Base-by-base conservation (phyloP, 2,329 filamentous ascomycete species). In the Alternaria incomplexa region DNA sequence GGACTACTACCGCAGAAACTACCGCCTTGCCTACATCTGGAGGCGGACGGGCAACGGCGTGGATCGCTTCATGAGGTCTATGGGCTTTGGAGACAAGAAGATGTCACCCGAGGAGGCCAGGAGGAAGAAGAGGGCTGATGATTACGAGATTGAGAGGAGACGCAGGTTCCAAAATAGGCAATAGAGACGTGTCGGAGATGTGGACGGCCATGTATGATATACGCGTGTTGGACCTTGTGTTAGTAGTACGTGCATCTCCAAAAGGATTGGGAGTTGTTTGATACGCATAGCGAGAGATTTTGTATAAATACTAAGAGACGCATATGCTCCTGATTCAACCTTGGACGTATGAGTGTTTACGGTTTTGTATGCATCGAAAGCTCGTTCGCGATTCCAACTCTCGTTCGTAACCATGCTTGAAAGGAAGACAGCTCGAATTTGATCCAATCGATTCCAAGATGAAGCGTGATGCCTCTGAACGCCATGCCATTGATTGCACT, bases 1-100 rank as follows among this genome's bases (percentile, higher is more conserved):
- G 45, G 69, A 74, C 32, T 77, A 72, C 64, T 67, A 74, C 57
- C 62, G 69, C 44, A 63, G 70, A 46, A 76, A 75, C 56, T 77
- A 74, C 62, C 63, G 65, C 23, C 61, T 72, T 13, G 63, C 61
- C 17, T 69, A 59, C 26, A 57, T 77, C 26, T 58, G 53, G 48
- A 68, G 66, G 61, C 63, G 73, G n/a, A 28, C 71, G 43, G 52
- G 46, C 50, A 57, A 63, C 11, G 40, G 63, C 23, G 48, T 68
- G 20, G 61, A 70, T 11, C 46, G 32, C 5, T 66, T 62, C 61
- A 53, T 60, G 58, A 65, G 66, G 50, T 66, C 61, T 56, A 52
- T 58, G 40, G 71, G 71, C 22, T 69, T 65, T 48, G 66, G 67
- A 30, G 63, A 62, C 10, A 65, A 55, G 57, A 70, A 69, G 62